Evolutionary conservation across 78 protist genomes (phyloP).

Genomic region (Dictyostelium citrinum): DNA sequence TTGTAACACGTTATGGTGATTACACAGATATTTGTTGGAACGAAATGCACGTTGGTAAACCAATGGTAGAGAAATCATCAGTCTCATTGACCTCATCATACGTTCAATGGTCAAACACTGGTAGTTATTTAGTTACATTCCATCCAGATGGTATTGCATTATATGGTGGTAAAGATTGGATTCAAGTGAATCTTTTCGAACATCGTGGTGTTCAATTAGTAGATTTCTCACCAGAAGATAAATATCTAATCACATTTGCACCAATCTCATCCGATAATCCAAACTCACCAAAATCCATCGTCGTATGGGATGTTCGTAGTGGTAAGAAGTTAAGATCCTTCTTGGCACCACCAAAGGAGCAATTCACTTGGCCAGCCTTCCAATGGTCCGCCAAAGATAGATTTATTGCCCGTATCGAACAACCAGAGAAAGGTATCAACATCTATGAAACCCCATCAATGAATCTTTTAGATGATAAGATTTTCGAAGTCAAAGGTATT

Average conservation of each 20-base stretch:
- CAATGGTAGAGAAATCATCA: background rate
- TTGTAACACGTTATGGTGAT: slow-evolving; percentile 80
- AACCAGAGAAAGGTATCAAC: slow-evolving; percentile 55
- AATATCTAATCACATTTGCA: slow-evolving; percentile 84
- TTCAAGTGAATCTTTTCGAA: slow-evolving; percentile 19
- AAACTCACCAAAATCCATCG: slow-evolving; percentile 55
- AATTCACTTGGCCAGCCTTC: slow-evolving; percentile 88
- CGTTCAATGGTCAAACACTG: slow-evolving; percentile 93
- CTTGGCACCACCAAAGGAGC: slow-evolving; percentile 60
- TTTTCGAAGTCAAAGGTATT: slow-evolving; percentile 40
- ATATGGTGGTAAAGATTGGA: slow-evolving; percentile 89
- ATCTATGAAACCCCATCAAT: slow-evolving; percentile 74
- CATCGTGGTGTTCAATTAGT: slow-evolving; percentile 88
- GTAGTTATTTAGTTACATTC: slow-evolving; percentile 93
- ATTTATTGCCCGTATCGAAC: slow-evolving; percentile 75
- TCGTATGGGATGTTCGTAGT: slow-evolving; percentile 87
- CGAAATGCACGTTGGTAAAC: slow-evolving; percentile 59
- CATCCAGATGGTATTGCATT: slow-evolving; percentile 91
- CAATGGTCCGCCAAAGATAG: slow-evolving; percentile 90
- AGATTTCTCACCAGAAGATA: slow-evolving; percentile 91
- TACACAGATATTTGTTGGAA: slow-evolving; percentile 89
- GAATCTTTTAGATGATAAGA: slow-evolving; percentile 72
- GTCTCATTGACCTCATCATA: slow-evolving; percentile 80
- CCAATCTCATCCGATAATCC: slow-evolving; percentile 45
- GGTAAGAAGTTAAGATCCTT: slow-evolving; percentile 47